Conservation (phyloP, 1,284 basidiomycete genomes). For the Melampsora americana region DNA sequence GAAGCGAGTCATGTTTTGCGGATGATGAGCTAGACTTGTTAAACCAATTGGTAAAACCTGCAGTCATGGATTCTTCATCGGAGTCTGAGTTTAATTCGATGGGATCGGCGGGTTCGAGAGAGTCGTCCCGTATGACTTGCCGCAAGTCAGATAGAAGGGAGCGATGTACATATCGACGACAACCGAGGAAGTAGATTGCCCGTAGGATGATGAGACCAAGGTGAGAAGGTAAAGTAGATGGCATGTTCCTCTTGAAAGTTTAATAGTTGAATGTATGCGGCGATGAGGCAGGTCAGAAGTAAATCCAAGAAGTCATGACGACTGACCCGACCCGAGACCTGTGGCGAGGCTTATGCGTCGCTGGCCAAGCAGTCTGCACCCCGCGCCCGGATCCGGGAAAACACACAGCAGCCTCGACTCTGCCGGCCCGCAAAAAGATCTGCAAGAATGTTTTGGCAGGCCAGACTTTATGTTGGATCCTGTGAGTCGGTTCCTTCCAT, state of each 20-base stretch:
- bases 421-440: no score
- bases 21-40: constrained; percentile 26
- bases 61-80: constrained; percentile 1
- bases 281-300: no score
- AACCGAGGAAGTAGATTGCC: constrained; percentile 48
- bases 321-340: no score
- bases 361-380: no score
- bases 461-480: no score
- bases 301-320: no score
- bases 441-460: no score
- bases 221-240: constrained; percentile 15
- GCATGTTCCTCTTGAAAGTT: not conserved
- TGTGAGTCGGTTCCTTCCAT: no score
- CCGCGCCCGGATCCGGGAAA: no score
- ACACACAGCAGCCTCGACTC: no score
- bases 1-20: constrained; percentile 34
- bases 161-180: constrained; percentile 32
- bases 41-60: constrained; percentile 11
- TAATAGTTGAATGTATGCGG: no score
- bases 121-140: not conserved
- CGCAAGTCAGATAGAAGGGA: constrained; percentile 19
- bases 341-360: no score
- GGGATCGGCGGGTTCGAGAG: not conserved
- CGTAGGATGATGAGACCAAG: constrained; percentile 43
- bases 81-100: not conserved